phyloP scores from a whole-genome alignment of 2,329 filamentous ascomycete species.

The Fusarium cicatricum region DNA sequence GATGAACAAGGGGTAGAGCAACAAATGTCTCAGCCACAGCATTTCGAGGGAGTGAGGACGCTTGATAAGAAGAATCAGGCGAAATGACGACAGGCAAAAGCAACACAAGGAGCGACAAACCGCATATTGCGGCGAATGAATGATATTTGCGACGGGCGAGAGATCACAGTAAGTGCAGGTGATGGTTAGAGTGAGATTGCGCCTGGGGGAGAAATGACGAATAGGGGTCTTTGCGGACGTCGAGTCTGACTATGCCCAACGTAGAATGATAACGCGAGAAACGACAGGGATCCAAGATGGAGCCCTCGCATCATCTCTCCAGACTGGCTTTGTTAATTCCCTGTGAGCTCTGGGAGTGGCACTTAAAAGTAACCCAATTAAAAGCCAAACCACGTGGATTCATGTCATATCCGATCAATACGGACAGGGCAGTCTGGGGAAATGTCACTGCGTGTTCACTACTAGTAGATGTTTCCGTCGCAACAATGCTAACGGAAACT shows the following conservation, averaged over 20 bases:
- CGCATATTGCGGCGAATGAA: constrained; percentile 33
- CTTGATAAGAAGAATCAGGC: constrained; percentile 10
- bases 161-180: too few relatives aligned
- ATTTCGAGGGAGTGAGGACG: constrained; percentile 16
- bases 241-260: background rate
- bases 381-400: too few relatives aligned
- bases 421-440: too few relatives aligned
- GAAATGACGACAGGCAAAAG: constrained; percentile 3
- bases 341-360: too few relatives aligned
- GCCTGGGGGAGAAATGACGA: background rate
- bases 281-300: background rate
- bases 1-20: constrained; percentile 18
- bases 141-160: constrained; percentile 13
- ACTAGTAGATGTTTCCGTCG: too few relatives aligned
- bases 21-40: constrained; percentile 11
- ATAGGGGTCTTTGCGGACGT: constrained; percentile 20
- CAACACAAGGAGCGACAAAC: constrained; percentile 25
- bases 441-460: too few relatives aligned
- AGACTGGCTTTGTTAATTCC: too few relatives aligned
- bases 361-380: too few relatives aligned
- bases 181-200: too few relatives aligned
- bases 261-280: background rate
- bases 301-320: too few relatives aligned
- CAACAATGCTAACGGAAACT: too few relatives aligned
- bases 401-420: too few relatives aligned